Percentiles rank a stretch among this genome's conserved stretches.
Conservation (phyloP, 306 rosid species). For the Vigna hirtella region DNA sequence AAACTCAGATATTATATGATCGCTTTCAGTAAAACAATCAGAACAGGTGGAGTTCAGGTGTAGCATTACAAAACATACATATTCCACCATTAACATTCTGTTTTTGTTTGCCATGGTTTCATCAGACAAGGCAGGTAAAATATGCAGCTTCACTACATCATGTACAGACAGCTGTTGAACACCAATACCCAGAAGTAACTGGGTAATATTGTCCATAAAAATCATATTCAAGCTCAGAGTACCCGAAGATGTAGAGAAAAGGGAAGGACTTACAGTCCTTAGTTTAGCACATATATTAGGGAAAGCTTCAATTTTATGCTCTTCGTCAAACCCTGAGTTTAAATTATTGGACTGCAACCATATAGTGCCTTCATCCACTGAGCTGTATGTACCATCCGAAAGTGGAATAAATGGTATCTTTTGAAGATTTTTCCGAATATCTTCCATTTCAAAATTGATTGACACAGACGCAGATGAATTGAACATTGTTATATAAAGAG, state of each 20-base stretch:
- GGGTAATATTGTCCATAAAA: slow-evolving; percentile 57
- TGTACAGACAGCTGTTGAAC: slow-evolving; percentile 87
- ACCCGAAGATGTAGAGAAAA: slow-evolving; percentile 65
- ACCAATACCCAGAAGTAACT: slow-evolving; percentile 75
- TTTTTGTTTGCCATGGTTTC: slow-evolving; percentile 49
- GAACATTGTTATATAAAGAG: slow-evolving; percentile 56
- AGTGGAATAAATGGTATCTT: slow-evolving; percentile 80
- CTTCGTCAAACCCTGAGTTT: slow-evolving; percentile 60
- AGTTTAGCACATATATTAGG: slow-evolving; percentile 73
- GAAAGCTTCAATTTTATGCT: slow-evolving; percentile 69
- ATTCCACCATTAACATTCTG: slow-evolving; percentile 73
- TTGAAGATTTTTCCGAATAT: slow-evolving; percentile 55
- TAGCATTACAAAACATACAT: slow-evolving; percentile 81
- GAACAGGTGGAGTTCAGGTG: slow-evolving; percentile 80
- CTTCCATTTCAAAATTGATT: slow-evolving; percentile 50
- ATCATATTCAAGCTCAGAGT: slow-evolving; percentile 49
- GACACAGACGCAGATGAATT: slow-evolving; percentile 56
- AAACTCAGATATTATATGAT: slow-evolving; percentile 69
- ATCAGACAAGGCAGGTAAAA: slow-evolving; percentile 75
- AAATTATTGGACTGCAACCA: slow-evolving; percentile 74
- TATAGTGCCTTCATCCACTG: slow-evolving; percentile 78
- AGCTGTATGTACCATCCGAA: slow-evolving; percentile 83
- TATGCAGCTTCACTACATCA: slow-evolving; percentile 83
- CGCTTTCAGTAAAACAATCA: slow-evolving; percentile 68
- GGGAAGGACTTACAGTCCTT: slow-evolving; percentile 72